Conservation (phyloP, 768 basidiomycete species). For the Rhodotorula paludigena region DNA sequence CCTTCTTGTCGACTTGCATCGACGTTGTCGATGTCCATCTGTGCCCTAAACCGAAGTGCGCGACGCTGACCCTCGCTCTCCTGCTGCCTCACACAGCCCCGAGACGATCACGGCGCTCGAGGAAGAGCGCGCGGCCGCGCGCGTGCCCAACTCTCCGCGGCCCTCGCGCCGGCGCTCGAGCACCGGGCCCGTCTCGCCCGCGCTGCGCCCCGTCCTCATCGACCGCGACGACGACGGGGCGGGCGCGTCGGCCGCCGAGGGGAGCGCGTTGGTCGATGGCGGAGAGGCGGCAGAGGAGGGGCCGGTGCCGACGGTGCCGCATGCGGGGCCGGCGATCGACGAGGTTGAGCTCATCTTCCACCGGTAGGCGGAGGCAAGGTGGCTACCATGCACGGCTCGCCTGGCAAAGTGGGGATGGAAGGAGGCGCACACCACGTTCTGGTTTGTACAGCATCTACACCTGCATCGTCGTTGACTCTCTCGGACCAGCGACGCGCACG, state of each 20-base stretch:
- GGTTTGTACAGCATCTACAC: no score
- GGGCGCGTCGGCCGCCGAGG: not conserved
- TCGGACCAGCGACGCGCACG: no score
- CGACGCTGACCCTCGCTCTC: not conserved
- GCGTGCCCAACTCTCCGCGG: slow-evolving; percentile 32
- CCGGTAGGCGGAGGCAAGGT: no score
- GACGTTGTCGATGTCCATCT: no score
- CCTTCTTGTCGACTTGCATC: no score
- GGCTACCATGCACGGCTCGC: no score
- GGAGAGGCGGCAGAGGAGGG: slow-evolving; percentile 29
- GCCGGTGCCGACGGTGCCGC: slow-evolving; percentile 25
- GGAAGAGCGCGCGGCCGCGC: slow-evolving; percentile 37
- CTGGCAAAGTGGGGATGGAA: no score
- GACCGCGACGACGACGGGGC: slow-evolving; percentile 37
- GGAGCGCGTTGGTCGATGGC: not conserved
- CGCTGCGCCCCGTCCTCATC: slow-evolving; percentile 40
- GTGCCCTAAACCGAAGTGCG: no score
- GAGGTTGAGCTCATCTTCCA: slow-evolving; percentile 40
- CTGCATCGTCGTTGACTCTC: no score
- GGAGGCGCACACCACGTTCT: no score
- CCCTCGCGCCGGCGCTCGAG: slow-evolving; percentile 35
- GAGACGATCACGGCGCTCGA: slow-evolving; percentile 42
- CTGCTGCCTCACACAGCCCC: slow-evolving; percentile 25
- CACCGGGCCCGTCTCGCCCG: slow-evolving; percentile 41
- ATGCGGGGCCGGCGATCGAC: slow-evolving; percentile 36